Percentiles rank a stretch among this genome's conserved stretches.
phyloP scores from a whole-genome alignment of 148 eudicot species.

The Dianthus caryophyllus region DNA sequence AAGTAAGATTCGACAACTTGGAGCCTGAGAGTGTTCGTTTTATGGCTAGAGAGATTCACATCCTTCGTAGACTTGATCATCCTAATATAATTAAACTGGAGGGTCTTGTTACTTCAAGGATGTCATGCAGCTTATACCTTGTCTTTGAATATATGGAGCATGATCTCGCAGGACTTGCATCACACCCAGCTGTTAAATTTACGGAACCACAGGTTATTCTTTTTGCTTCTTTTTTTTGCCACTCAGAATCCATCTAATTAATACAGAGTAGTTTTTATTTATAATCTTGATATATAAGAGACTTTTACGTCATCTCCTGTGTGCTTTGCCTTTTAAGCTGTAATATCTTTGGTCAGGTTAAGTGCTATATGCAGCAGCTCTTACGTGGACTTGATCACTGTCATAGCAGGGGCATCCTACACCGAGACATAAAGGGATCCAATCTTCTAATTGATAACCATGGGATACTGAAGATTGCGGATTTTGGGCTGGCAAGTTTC shows the following conservation, averaged over 20 bases:
- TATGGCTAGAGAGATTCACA: conserved; percentile 84
- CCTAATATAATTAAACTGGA: conserved; percentile 77
- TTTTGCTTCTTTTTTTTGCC: too few species aligned
- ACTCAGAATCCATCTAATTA: neutral
- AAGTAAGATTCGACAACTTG: conserved; percentile 73
- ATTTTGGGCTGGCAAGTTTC: conserved; percentile 80
- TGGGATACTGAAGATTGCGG: conserved; percentile 80
- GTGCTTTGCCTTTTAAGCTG: conserved; percentile 11
- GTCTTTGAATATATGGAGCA: conserved; percentile 90
- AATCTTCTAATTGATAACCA: conserved; percentile 74
- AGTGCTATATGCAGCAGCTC: conserved; percentile 83
- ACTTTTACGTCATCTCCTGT: neutral
- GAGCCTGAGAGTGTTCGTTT: conserved; percentile 86
- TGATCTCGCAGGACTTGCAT: conserved; percentile 78
- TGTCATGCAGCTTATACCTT: conserved; percentile 84
- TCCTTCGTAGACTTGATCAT: conserved; percentile 73
- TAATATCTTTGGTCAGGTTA: conserved; percentile 46
- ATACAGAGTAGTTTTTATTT: neutral
- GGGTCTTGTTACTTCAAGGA: conserved; percentile 76
- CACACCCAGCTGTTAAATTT: conserved; percentile 68
- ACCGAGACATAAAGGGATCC: conserved; percentile 83
- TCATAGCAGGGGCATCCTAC: conserved; percentile 66
- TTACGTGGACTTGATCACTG: conserved; percentile 79
- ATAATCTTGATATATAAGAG: neutral
- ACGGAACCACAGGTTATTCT: conserved; percentile 74